Base-by-base conservation (phyloP, 179 eudicot species). In the Beta lomatogona region DNA sequence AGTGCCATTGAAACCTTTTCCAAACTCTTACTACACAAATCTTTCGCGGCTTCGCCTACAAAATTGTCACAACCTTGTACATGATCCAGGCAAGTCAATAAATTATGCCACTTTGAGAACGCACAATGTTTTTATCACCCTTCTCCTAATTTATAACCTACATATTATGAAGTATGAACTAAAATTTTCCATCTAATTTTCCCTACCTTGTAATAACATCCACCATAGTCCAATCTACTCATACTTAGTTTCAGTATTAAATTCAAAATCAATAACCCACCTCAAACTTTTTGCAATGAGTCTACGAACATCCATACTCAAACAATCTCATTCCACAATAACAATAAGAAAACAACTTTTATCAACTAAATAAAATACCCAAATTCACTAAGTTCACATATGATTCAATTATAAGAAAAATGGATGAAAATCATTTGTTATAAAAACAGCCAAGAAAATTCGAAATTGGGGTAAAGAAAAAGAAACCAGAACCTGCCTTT, bases 401-500 rank as follows among this genome's bases (percentile, higher is more conserved):
- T 36, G 41, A 1, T 36, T 36, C 3, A 36, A 36, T 36, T 36
- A 36, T 36, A 36, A 36, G 41, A 36, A 36, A 25, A 36, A 36
- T 36, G 41, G 3, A 36, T 36, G 41, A 36, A 36, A 36, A 36
- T 36, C 41, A 36, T 36, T 36, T 36, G 3, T 6, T 58, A 58
- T 16, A 58, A 58, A 15, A 63, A 8, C 28, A 21, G 9, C 0
- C 10, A 9, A 31, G 6, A 36, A 67, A 15, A 36, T 31, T 31
- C 19, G 10, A 67, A 67, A 14, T 13, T 31, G 19, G 70, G 18
- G 8, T 19, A 66, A 66, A 21, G 44, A 31, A 36, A 66, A 65
- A n/a, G 3, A 3, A 63, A 14, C 15, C 13, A 28, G 77, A 76
- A 53, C 77, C 25, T 78, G 83, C 98, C 97, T 93, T 93, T 85